Evolutionary conservation across 495 filamentous ascomycete genomes (phyloP), one percentile per base, ranked within the genome.

Genomic region (Parathielavia hyrcaniae): DNA sequence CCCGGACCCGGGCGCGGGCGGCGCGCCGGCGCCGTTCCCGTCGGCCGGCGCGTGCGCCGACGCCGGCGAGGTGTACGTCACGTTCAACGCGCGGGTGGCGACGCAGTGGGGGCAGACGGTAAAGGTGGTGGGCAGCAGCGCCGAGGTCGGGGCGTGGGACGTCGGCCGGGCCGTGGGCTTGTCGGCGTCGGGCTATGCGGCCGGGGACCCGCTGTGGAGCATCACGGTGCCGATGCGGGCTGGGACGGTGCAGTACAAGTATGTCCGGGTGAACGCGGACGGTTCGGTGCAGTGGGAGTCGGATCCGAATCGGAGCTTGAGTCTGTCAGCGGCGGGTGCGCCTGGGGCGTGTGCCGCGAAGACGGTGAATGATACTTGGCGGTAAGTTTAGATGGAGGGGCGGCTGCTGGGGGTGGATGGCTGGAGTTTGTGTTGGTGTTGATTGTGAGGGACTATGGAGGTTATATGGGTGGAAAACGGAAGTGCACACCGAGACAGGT

Each of bases 221-320:
- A 78, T 67, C 1, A 79, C 78, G 0, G 60, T 86, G 5, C 68
- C 64, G 3, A 60, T 88, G 3, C 67, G 77, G 0, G 77, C 77
- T 0, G 83, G 85, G 1, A 69, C 72, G 8, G 74, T 90, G 32
- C 59, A 84, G 67, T 89, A 89, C 64, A 90, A 89, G 72, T 91
- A 81, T 62, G 81, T 89, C 57, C 77, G 78, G 9, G 72, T 84
- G 36, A 71, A 75, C 48, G 66, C 70, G 4, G 76, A 82, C 64
- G 80, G 83, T 5, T 66, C 67, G 2, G 73, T 86, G 1, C 69
- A 60, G 19, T 88, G 85, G 86, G 85, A 88, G 69, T 73, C 76
- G 34, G 82, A 85, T 65, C 78, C 83, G 0, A 87, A 91, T 63
- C 77, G 78, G 44, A 70, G 66, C 7, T 84, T 78, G 60, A 81